Conservation (phyloP, 495 filamentous ascomycete genomes). For the Talaromyces borbonicus region DNA sequence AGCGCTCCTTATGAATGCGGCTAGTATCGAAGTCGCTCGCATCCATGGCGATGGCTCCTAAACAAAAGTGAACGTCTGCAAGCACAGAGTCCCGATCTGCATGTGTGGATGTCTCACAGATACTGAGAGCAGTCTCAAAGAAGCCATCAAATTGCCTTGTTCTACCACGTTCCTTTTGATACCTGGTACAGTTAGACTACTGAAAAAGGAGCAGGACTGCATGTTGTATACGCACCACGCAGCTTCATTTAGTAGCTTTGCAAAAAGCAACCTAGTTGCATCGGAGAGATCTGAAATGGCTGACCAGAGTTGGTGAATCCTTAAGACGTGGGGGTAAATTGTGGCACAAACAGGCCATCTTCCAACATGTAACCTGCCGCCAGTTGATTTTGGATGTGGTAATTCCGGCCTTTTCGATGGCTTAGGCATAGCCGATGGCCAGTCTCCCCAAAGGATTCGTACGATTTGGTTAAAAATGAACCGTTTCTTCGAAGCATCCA, state of each 20-base stretch:
- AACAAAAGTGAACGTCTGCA: constrained; percentile 11
- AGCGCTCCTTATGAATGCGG: constrained; percentile 10
- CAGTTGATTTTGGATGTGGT: constrained; percentile 13
- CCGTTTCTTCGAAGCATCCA: constrained; percentile 11
- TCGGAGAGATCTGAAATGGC: constrained; percentile 5
- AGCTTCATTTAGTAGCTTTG: constrained; percentile 16
- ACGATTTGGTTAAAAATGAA: constrained; percentile 12
- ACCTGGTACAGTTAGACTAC: constrained; percentile 5
- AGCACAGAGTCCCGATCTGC: constrained; percentile 15
- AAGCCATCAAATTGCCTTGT: constrained; percentile 12
- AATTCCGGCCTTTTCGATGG: constrained; percentile 15
- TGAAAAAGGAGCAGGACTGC: not conserved
- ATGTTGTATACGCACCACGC: constrained; percentile 10
- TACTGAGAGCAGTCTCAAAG: constrained; percentile 11
- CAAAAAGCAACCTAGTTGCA: constrained; percentile 10
- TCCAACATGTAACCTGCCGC: constrained; percentile 10
- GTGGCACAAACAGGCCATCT: constrained; percentile 18
- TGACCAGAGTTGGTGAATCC: constrained; percentile 13
- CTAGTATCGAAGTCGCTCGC: constrained; percentile 8
- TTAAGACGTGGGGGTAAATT: constrained; percentile 16
- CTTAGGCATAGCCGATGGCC: constrained; percentile 15
- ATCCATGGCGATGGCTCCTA: constrained; percentile 12
- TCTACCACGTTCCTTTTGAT: constrained; percentile 13
- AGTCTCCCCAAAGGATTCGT: constrained; percentile 12
- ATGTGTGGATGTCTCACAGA: constrained; percentile 5